Conservation (phyloP, 495 filamentous ascomycete genomes). For the Tuber borchii region DNA sequence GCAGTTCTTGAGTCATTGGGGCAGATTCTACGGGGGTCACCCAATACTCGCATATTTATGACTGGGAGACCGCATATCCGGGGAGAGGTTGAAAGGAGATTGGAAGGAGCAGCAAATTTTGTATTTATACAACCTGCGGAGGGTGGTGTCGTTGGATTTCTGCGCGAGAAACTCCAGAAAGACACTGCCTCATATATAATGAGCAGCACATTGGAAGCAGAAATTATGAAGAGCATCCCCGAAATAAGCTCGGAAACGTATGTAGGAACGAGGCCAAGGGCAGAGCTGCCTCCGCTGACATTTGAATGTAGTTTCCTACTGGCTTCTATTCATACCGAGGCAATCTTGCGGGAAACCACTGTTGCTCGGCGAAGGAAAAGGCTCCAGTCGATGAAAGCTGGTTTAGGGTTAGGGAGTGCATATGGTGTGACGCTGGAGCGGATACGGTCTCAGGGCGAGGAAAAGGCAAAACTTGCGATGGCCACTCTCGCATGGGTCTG, state of each 20-base stretch:
- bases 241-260: not conserved
- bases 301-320: not conserved
- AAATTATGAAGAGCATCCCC: not conserved
- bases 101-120: not conserved
- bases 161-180: not conserved
- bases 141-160: not conserved
- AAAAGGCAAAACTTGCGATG: no score
- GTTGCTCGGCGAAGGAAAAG: no score
- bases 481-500: no score
- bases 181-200: not conserved
- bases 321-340: no score
- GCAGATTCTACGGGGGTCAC: no score
- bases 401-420: not conserved
- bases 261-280: not conserved
- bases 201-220: not conserved
- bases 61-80: not conserved
- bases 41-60: not conserved
- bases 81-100: not conserved
- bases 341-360: no score
- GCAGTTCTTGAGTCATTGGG: not conserved
- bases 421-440: not conserved
- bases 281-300: not conserved
- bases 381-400: not conserved
- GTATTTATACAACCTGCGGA: not conserved
- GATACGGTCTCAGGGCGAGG: not conserved